Percentiles rank a stretch among this genome's conserved stretches.
Conservation (phyloP, 345 rosid genomes). For the Firmiana major region DNA sequence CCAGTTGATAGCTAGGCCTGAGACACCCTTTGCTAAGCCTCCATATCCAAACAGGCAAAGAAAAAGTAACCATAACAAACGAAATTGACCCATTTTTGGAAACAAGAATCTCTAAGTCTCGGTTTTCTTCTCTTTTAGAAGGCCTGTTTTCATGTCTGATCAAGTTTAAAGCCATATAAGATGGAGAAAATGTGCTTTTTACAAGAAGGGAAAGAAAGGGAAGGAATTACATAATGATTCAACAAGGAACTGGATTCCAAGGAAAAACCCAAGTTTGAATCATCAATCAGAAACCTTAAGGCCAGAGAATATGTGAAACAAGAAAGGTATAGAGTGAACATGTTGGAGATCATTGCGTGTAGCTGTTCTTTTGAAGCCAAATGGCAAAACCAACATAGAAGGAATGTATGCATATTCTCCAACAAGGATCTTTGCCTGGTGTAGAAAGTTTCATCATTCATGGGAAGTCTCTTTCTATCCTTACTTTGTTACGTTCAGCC, state of each 20-base stretch:
- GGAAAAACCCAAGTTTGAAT: neutral
- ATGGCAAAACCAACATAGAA: neutral
- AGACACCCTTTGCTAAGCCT: conserved; percentile 24
- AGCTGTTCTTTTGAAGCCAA: neutral
- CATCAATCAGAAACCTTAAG: neutral
- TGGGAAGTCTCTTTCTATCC: neutral
- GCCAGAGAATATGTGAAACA: neutral
- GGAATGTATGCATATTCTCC: neutral
- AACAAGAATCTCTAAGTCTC: neutral
- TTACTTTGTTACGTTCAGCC: neutral
- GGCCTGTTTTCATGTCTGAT: neutral
- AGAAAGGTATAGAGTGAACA: conserved; percentile 7
- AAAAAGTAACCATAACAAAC: conserved; percentile 21
- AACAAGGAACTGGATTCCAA: conserved; percentile 49
- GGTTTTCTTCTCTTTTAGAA: neutral
- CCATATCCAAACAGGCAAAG: conserved; percentile 13
- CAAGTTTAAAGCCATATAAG: neutral
- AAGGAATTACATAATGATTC: conserved; percentile 33
- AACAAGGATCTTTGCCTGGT: neutral
- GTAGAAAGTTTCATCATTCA: neutral
- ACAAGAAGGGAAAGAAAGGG: conserved; percentile 32
- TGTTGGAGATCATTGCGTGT: conserved; percentile 4
- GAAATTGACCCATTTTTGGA: conserved; percentile 25
- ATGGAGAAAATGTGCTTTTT: conserved; percentile 31
- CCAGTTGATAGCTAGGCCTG: conserved; percentile 80